Evolutionary conservation across 768 basidiomycete genomes (phyloP).

Genomic region (Candolleomyces aberdarensis): DNA sequence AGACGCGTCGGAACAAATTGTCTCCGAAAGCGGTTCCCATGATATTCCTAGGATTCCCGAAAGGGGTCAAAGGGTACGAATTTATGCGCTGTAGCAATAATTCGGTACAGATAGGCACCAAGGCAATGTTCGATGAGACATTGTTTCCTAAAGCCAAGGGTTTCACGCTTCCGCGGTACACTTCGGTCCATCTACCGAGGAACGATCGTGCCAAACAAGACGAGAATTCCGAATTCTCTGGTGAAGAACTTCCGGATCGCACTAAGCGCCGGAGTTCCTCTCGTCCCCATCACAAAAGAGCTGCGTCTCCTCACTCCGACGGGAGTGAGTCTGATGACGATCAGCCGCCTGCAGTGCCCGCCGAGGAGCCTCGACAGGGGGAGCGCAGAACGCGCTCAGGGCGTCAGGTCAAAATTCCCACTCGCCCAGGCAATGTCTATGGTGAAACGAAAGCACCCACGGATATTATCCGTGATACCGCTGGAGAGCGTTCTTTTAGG

Average conservation of each 20-base stretch:
- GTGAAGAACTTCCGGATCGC: too few species aligned
- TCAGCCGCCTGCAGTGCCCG: too few species aligned
- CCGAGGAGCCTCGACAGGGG: background rate
- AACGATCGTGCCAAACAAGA: too few species aligned
- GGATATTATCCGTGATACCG: background rate
- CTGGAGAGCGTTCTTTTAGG: background rate
- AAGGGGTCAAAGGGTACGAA: background rate
- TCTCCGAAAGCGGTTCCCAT: slow-evolving; percentile 16
- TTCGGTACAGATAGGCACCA: background rate
- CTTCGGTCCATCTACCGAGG: too few species aligned
- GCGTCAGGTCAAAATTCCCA: background rate
- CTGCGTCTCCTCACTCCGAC: too few species aligned
- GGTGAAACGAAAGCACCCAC: background rate
- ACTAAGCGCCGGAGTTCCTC: too few species aligned
- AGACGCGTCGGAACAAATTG: slow-evolving; percentile 17
- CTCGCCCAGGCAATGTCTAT: background rate
- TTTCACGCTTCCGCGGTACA: too few species aligned
- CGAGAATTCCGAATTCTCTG: too few species aligned
- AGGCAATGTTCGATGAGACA: background rate
- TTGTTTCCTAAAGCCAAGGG: too few species aligned
- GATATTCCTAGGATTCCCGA: slow-evolving; percentile 16
- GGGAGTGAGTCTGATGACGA: too few species aligned
- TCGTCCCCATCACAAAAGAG: too few species aligned
- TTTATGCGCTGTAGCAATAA: background rate
- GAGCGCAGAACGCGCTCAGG: background rate